A percentile compares a stretch with the other conserved stretches of the same genome.
Conservation (phyloP, 495 filamentous ascomycete species). For the Staphylotrichum tortipilum region DNA sequence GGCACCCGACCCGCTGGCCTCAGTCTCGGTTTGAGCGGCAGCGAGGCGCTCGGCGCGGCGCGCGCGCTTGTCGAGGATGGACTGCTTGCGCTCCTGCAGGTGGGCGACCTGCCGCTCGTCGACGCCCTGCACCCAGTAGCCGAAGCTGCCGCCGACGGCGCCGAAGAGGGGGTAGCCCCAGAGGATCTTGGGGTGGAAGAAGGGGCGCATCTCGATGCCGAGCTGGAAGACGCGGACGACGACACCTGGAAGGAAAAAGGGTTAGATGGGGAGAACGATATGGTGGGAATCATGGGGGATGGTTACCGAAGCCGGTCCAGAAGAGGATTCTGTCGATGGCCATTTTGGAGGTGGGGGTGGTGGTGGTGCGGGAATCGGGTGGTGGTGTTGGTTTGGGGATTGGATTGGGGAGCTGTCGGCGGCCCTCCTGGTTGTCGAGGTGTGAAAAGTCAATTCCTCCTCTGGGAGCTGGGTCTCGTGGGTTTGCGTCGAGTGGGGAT, state of each 20-base stretch:
- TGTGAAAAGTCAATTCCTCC: slow-evolving; percentile 6
- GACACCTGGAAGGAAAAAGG: slow-evolving; percentile 51
- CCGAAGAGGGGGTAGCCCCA: slow-evolving; percentile 92
- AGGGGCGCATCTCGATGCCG: slow-evolving; percentile 95
- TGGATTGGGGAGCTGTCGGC: not conserved
- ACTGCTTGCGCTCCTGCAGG: slow-evolving; percentile 63
- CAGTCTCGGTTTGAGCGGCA: too few species aligned
- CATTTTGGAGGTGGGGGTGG: slow-evolving; percentile 37
- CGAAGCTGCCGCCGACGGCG: slow-evolving; percentile 76
- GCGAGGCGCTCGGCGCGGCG: slow-evolving; percentile 57
- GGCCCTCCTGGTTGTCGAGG: not conserved
- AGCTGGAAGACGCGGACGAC: slow-evolving; percentile 90
- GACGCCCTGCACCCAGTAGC: slow-evolving; percentile 89
- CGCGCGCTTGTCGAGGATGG: slow-evolving; percentile 80
- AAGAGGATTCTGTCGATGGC: slow-evolving; percentile 76
- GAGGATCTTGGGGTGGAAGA: slow-evolving; percentile 66
- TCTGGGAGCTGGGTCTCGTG: not conserved
- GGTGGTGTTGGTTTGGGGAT: not conserved
- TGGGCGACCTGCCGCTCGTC: slow-evolving; percentile 67
- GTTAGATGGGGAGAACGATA: not conserved
- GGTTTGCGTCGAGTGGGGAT: slow-evolving; percentile 1
- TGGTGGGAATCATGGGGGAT: too few species aligned
- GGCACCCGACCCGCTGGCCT: too few species aligned
- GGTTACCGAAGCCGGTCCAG: slow-evolving; percentile 98
- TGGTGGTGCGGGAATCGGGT: not conserved